A percentile compares a stretch with the other conserved stretches of the same genome.
Evolutionary conservation across 78 protist species (phyloP).

Genomic region (Speleostelium caveatum): DNA sequence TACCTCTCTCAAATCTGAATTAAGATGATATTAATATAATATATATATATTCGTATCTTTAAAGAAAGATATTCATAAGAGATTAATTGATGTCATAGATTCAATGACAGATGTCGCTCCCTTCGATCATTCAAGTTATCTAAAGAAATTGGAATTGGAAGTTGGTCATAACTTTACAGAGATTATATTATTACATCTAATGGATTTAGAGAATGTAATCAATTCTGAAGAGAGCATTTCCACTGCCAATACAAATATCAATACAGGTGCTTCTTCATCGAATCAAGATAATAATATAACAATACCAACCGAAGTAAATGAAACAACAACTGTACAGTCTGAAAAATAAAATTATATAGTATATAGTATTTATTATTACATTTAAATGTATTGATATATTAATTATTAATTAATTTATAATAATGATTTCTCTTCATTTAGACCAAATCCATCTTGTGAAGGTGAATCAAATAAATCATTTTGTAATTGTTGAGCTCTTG

Average conservation of each 20-base stretch:
- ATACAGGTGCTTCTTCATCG: too few relatives aligned
- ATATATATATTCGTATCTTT: background rate
- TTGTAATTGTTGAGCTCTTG: background rate
- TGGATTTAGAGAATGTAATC: conserved; percentile 23
- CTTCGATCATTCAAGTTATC: conserved; percentile 68
- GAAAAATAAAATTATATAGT: background rate
- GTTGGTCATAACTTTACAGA: conserved; percentile 56
- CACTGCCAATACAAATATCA: too few relatives aligned
- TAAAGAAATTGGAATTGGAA: conserved; percentile 49
- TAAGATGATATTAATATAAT: background rate
- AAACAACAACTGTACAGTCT: background rate
- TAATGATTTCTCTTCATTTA: conserved; percentile 11
- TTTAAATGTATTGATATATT: background rate
- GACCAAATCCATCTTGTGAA: conserved; percentile 4
- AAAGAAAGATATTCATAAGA: conserved; percentile 61
- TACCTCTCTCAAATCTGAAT: background rate
- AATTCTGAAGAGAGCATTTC: background rate
- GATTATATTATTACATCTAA: conserved; percentile 30
- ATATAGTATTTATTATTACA: background rate
- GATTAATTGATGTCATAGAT: conserved; percentile 67
- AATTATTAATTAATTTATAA: background rate
- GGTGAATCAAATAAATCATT: background rate
- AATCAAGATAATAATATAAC: too few relatives aligned
- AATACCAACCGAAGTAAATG: too few relatives aligned
- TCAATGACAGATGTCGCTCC: conserved; percentile 78